Evolutionary conservation across 768 basidiomycete species (phyloP).

Genomic region (Infundibulicybe gibba): DNA sequence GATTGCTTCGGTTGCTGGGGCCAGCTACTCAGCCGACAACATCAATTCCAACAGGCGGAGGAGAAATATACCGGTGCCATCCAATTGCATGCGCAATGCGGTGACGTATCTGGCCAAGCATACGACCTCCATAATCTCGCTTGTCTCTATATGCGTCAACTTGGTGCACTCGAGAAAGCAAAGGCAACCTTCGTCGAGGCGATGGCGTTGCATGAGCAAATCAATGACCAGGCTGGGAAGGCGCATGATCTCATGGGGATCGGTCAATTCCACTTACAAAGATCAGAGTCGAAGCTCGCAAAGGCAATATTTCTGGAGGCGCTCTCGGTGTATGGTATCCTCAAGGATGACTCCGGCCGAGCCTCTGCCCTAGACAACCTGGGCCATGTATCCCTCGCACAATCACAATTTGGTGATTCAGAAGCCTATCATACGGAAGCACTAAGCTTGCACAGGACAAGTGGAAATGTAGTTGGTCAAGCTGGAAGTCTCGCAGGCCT

Average conservation of each 20-base stretch:
- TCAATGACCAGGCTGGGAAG: slow-evolving; percentile 14
- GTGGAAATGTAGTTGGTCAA: slow-evolving; percentile 14
- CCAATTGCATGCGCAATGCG: slow-evolving; percentile 15
- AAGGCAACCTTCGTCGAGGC: no score
- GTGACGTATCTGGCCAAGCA: no score
- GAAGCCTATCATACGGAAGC: slow-evolving; percentile 16
- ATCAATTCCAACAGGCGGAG: no score
- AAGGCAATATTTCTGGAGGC: no score
- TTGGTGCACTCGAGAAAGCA: no score
- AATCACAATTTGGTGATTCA: slow-evolving; percentile 14
- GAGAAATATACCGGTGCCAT: slow-evolving; percentile 16
- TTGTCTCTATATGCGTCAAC: slow-evolving; percentile 11
- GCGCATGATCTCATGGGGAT: slow-evolving; percentile 21
- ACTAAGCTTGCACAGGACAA: slow-evolving; percentile 6
- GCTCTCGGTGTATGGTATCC: no score
- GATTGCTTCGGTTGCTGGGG: no score
- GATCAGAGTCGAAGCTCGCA: no score
- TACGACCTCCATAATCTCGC: no score
- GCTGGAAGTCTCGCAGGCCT: slow-evolving; percentile 19
- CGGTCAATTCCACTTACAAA: slow-evolving; percentile 16
- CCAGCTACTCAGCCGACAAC: no score
- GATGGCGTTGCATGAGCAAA: slow-evolving; percentile 11
- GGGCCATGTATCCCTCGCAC: slow-evolving; percentile 12
- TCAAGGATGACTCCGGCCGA: slow-evolving; percentile 17
- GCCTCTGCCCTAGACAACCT: no score